A percentile compares a stretch with the other conserved stretches of the same genome.
Conservation (phyloP, 164 flowering plant species). For the Berberis thunbergii region DNA sequence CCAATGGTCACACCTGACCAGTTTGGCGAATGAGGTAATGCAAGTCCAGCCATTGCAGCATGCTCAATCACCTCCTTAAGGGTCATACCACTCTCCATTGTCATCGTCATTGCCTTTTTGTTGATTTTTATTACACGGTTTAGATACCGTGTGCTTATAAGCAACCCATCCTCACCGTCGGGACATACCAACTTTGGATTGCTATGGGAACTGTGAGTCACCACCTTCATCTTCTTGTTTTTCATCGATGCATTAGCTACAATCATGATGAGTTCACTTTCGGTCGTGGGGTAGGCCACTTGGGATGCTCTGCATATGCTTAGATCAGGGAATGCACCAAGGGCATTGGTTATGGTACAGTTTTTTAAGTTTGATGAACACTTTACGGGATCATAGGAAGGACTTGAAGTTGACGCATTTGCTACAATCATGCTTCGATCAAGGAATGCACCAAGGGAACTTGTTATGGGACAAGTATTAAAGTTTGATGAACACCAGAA, state of each 20-base stretch:
- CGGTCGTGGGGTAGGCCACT: constrained; percentile 44
- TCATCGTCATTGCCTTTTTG: constrained; percentile 24
- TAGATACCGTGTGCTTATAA: constrained; percentile 13
- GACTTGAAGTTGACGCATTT: constrained; percentile 16
- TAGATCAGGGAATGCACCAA: constrained; percentile 68
- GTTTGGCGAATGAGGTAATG: constrained; percentile 59
- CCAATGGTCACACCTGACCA: constrained; percentile 63
- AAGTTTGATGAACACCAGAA: no score
- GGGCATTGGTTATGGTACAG: constrained; percentile 68
- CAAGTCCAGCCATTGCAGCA: constrained; percentile 46
- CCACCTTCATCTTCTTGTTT: constrained; percentile 47
- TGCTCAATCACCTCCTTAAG: constrained; percentile 41
- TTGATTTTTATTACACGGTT: constrained; percentile 28
- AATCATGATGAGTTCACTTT: constrained; percentile 35
- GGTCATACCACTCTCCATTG: constrained; percentile 51
- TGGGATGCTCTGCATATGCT: constrained; percentile 34
- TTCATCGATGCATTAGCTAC: constrained; percentile 43
- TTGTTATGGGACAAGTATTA: no score
- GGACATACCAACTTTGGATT: constrained; percentile 61
- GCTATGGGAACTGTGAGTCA: constrained; percentile 51
- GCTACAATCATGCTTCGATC: no score
- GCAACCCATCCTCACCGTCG: constrained; percentile 35
- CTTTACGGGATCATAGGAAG: constrained; percentile 54
- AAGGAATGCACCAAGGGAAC: no score
- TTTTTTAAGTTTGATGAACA: constrained; percentile 28